phyloP scores from a whole-genome alignment of 768 basidiomycete genomes.

The Roridomyces roridus region DNA sequence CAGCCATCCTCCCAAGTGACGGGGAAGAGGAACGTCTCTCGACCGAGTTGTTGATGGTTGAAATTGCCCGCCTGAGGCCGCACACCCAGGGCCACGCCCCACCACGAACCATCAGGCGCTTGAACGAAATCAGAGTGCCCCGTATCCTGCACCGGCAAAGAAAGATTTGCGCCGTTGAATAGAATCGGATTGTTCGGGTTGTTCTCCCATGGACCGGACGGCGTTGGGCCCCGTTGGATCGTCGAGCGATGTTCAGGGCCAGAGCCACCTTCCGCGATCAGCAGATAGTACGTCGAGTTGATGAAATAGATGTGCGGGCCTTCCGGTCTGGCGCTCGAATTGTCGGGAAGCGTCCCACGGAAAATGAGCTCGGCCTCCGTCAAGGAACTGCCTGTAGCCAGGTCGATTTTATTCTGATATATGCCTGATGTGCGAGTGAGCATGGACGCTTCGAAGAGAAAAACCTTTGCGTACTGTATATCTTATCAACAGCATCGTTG shows the following conservation, averaged over 20 bases:
- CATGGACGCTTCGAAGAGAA: neutral
- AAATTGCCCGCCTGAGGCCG: slow-evolving; percentile 41
- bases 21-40: slow-evolving; percentile 48
- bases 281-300: slow-evolving; percentile 45
- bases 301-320: slow-evolving; percentile 47
- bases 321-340: slow-evolving; percentile 44
- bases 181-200: slow-evolving; percentile 46
- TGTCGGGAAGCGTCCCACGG: slow-evolving; percentile 42
- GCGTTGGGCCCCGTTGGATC: slow-evolving; percentile 43
- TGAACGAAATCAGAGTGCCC: slow-evolving; percentile 46
- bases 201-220: slow-evolving; percentile 48
- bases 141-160: slow-evolving; percentile 43
- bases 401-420: slow-evolving; percentile 46
- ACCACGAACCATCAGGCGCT: slow-evolving; percentile 43
- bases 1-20: slow-evolving; percentile 46
- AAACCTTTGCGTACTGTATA: slow-evolving; percentile 34
- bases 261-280: slow-evolving; percentile 50
- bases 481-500: slow-evolving; percentile 46
- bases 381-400: slow-evolving; percentile 41
- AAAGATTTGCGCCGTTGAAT: slow-evolving; percentile 43
- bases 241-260: slow-evolving; percentile 41
- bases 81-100: slow-evolving; percentile 47
- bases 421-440: slow-evolving; percentile 33
- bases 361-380: slow-evolving; percentile 44
- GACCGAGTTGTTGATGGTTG: slow-evolving; percentile 43